Base-by-base conservation (phyloP, 75 land plant genomes). In the Cunninghamia lanceolata region DNA sequence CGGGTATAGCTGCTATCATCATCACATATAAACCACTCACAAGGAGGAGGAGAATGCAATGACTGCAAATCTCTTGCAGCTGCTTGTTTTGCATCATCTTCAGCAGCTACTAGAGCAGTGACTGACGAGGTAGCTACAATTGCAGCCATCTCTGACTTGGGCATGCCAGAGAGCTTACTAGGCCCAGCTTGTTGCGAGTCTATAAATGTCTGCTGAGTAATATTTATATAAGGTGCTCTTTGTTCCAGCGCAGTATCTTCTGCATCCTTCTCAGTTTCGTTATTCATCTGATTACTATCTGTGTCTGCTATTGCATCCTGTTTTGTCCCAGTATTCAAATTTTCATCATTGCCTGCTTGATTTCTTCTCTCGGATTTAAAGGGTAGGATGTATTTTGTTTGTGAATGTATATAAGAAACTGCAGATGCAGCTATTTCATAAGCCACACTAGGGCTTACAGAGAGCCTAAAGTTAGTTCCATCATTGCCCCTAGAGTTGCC, bases 21-120 rank as follows among this genome's bases (percentile, higher is more conserved):
- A 68, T 97, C 99, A 82, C 95, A 93, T 34, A 94, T 87, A 66
- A 94, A 97, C 99, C 99, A 97, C 76, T 94, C 99, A 88, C 97
- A 95, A 14, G 14, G 53, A 16, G 99, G 96, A 34, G 96, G 91
- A 36, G 93, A 89, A 59, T 91, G 91, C 38, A 84, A 87, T 43
- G 94, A 90, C 85, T 87, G 94, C 50, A 93, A 92, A 35, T 91
- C 91, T 86, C 74, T 94, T 35, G 93, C 95, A 4, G 92, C 91
- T 83, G 93, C 86, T 71, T 85, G 83, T 84, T 88, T 93, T 46
- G 89, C 86, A 74, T 85, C 90, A 88, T 93, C 91, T 78, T 89
- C 91, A 21, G 94, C 96, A 36, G 93, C 93, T 43, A 93, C 92
- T 78, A 90, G 87, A 16, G 93, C 91, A 36, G 92, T 87, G 84